Base-by-base conservation (phyloP, 176 grass and related monocot species). In the Bromus sterilis region DNA sequence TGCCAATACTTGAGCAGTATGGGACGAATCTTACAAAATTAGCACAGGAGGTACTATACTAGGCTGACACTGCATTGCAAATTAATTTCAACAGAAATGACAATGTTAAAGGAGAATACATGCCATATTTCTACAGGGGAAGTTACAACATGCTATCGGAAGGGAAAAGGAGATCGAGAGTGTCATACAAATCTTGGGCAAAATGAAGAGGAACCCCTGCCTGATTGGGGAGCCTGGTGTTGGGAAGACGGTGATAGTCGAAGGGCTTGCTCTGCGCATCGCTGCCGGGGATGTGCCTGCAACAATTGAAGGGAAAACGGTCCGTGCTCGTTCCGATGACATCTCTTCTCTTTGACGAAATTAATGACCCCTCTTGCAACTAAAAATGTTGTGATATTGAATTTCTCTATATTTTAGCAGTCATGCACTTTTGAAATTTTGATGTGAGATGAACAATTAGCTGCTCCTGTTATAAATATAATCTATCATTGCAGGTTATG, bases 171-270 rank as follows among this genome's bases (percentile, higher is more conserved):
- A 98, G 71, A 94, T 98, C 62, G 84, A 98, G 74, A 88, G 88
- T 63, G 90, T 98, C 0, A 91, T 87, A 59, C 90, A 94, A 88
- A 98, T 98, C 83, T 78, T 98, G 74, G 92, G 95, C 1, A 33
- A 86, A 93, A 77, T 86, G 95, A 58, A 94, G 36, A 94, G 93
- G 56, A 98, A 94, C 71, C 95, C 95, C 46, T 98, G 95, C 70
- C 78, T 98, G 53, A 98, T 98, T 87, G 95, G 95, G 78, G 95
- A 94, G 37, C 95, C 95, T 81, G 92, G 95, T 89, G 95, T 98
- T 66, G 95, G 95, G 15, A 98, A 98, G 58, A 98, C 95, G 51
- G 95, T 93, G 78, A 93, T 98, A 43, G 92, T 90, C 11, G 95
- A 98, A 78, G 95, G 95, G 21, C 95, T 98, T 72, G 95, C 95